These are phyloP conservation scores for Sugiyamaella qingdaonensis DNA, from an alignment of 805 yeast genomes.

Conservation along the genomic window DNA sequence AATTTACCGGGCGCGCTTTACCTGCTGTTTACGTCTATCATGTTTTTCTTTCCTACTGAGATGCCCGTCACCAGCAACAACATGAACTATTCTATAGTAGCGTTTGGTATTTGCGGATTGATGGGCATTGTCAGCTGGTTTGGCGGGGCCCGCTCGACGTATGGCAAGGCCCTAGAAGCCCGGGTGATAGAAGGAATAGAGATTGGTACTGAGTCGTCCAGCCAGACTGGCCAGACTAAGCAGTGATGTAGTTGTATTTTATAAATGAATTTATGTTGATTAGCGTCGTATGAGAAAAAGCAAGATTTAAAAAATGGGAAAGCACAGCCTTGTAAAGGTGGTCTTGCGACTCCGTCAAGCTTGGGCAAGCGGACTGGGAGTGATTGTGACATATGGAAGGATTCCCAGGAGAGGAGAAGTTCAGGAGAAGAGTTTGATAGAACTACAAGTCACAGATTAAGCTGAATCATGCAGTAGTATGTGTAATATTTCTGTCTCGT, in stretches of 20 bases:
- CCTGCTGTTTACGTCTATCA: constrained; percentile 17
- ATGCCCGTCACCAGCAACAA: constrained; percentile 33
- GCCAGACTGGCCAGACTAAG: constrained; percentile 53
- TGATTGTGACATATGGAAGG: no score
- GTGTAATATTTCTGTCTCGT: no score
- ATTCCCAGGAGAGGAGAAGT: no score
- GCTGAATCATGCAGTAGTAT: no score
- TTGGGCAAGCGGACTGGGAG: no score
- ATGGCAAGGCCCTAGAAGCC: constrained; percentile 1
- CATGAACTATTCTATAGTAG: constrained; percentile 64
- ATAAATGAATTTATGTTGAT: no score
- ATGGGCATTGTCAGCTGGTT: constrained; percentile 11
- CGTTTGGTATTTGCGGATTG: constrained; percentile 35
- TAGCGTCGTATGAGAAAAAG: no score
- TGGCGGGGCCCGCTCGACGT: constrained; percentile 10
- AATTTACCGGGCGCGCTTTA: constrained; percentile 19
- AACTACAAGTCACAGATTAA: no score
- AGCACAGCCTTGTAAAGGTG: no score
- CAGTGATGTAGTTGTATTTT: constrained; percentile 40
- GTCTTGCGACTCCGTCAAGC: no score
- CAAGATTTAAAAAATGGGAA: no score
- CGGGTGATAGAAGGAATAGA: neutral
- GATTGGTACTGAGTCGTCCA: neutral
- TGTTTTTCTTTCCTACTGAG: constrained; percentile 25
- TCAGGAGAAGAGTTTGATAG: no score